Evolutionary conservation across 2,329 filamentous ascomycete genomes (phyloP).

Genomic region (Botryotinia convoluta): DNA sequence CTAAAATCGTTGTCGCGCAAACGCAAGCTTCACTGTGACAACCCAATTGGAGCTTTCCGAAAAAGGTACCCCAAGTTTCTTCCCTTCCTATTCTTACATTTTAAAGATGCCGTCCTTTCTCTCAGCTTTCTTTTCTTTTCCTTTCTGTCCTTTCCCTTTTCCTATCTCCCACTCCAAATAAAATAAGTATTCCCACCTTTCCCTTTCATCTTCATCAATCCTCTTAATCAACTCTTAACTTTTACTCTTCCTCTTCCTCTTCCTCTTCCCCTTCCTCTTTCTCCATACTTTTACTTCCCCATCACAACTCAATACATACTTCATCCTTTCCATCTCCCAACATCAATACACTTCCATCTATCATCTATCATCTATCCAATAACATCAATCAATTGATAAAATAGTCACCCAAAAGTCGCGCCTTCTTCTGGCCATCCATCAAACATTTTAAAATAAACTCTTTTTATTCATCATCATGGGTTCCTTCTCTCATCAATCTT

Average conservation of each 20-base stretch:
- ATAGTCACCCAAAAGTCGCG: slow-evolving; percentile 8
- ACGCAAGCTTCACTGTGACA: slow-evolving; percentile 19
- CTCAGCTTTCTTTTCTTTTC: slow-evolving; percentile 22
- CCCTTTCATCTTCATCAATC: slow-evolving; percentile 4
- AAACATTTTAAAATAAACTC: slow-evolving; percentile 14
- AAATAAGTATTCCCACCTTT: slow-evolving; percentile 25
- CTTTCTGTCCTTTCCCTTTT: slow-evolving; percentile 2
- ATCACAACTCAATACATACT: background rate
- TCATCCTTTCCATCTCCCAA: background rate
- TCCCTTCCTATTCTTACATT: background rate
- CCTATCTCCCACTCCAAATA: slow-evolving; percentile 18
- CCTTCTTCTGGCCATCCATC: slow-evolving; percentile 7
- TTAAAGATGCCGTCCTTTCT: slow-evolving; percentile 4
- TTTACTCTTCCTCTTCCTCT: slow-evolving; percentile 13
- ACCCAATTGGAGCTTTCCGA: slow-evolving; percentile 23
- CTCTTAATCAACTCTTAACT: slow-evolving; percentile 3
- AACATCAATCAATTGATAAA: slow-evolving; percentile 21
- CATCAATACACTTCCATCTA: slow-evolving; percentile 7
- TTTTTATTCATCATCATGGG: slow-evolving; percentile 27
- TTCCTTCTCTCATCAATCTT: slow-evolving; percentile 33
- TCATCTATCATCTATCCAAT: slow-evolving; percentile 5
- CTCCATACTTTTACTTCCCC: slow-evolving; percentile 6
- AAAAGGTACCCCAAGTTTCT: slow-evolving; percentile 24
- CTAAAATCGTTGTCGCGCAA: slow-evolving; percentile 12
- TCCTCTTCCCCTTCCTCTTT: slow-evolving; percentile 5